A percentile compares a stretch with the other conserved stretches of the same genome.
Conservation (phyloP, 2,329 filamentous ascomycete genomes). For the Penicillium sp. region DNA sequence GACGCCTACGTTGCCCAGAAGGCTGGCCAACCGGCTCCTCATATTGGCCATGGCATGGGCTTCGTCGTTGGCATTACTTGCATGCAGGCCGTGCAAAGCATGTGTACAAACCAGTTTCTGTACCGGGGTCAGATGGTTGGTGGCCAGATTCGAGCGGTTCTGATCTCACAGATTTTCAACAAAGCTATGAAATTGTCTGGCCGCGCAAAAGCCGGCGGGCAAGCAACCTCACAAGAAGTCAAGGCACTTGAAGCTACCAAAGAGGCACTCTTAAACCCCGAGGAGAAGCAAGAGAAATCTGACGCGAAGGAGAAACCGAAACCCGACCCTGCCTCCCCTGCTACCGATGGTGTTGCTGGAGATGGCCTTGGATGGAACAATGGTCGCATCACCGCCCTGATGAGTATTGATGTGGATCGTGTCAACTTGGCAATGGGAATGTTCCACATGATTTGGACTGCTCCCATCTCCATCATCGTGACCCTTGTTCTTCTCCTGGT, state of each 20-base stretch:
- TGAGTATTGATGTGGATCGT: slow-evolving; percentile 94
- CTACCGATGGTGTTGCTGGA: slow-evolving; percentile 54
- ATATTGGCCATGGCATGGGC: slow-evolving; percentile 75
- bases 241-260: slow-evolving; percentile 44
- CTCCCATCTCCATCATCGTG: slow-evolving; percentile 74
- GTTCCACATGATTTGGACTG: slow-evolving; percentile 90
- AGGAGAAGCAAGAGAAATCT: slow-evolving; percentile 24
- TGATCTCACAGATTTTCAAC: slow-evolving; percentile 87
- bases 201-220: slow-evolving; percentile 80
- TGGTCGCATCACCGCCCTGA: slow-evolving; percentile 85
- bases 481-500: slow-evolving; percentile 78
- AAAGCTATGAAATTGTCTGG: slow-evolving; percentile 89
- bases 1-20: slow-evolving; percentile 71
- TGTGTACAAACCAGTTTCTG: slow-evolving; percentile 86
- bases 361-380: slow-evolving; percentile 88
- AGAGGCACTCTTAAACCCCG: slow-evolving; percentile 46
- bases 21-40: slow-evolving; percentile 56
- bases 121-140: slow-evolving; percentile 91
- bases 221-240: slow-evolving; percentile 53
- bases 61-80: slow-evolving; percentile 78
- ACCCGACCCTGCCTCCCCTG: slow-evolving; percentile 42
- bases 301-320: slow-evolving; percentile 29
- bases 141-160: slow-evolving; percentile 74
- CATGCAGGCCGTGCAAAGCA: slow-evolving; percentile 82
- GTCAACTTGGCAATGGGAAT: slow-evolving; percentile 85